Evolutionary conservation across 768 basidiomycete species (phyloP).

Genomic region (Goffeauzyma gilvescens): DNA sequence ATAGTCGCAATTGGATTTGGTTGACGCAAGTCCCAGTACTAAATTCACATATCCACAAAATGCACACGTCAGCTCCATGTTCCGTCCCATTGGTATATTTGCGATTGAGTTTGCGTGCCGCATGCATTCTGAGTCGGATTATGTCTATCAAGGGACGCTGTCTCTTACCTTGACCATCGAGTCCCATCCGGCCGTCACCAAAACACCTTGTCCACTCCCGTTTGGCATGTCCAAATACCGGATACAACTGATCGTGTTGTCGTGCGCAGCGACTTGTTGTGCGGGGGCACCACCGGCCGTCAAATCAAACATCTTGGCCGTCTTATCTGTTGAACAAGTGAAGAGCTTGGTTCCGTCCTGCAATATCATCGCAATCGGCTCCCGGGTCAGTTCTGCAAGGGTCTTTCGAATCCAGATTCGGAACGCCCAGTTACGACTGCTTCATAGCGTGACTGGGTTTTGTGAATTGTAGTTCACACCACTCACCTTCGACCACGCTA

Average conservation of each 20-base stretch:
- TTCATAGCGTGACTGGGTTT: not conserved
- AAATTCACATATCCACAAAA: too few relatives aligned
- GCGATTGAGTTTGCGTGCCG: too few relatives aligned
- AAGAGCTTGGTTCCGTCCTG: conserved; percentile 80
- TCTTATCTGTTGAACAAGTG: conserved; percentile 87
- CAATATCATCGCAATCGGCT: too few relatives aligned
- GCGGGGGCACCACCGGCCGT: conserved; percentile 47
- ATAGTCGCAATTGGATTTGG: conserved; percentile 59
- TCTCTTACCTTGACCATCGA: conserved; percentile 69
- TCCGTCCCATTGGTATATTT: too few relatives aligned
- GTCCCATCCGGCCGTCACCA: conserved; percentile 94
- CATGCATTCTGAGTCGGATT: too few relatives aligned
- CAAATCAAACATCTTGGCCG: conserved; percentile 81
- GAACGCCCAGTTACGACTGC: not conserved
- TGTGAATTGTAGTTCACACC: too few relatives aligned
- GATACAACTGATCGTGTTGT: conserved; percentile 67
- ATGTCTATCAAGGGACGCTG: too few relatives aligned
- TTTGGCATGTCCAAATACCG: conserved; percentile 60
- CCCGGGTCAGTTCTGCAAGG: too few relatives aligned
- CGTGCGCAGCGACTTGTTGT: conserved; percentile 72
- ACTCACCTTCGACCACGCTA: conserved; percentile 78
- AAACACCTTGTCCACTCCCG: conserved; percentile 40
- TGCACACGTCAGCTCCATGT: too few relatives aligned
- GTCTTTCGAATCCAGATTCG: too few relatives aligned
- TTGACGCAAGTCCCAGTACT: conserved; percentile 86